Evolutionary conservation across 768 basidiomycete species (phyloP), one percentile per base, ranked within the genome.

Genomic region (Mycena alexandri): DNA sequence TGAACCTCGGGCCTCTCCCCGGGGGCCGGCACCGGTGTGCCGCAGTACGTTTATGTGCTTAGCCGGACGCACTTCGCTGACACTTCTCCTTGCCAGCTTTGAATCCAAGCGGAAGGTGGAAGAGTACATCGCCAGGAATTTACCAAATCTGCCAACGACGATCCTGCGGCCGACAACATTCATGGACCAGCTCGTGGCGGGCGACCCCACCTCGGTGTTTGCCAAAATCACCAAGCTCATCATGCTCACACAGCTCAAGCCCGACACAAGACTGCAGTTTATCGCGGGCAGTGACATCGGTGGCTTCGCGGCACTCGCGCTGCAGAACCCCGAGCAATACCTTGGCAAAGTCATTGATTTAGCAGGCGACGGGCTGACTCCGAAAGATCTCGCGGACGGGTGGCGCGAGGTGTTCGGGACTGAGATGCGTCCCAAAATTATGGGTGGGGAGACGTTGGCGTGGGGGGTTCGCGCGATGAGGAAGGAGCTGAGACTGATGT

Each of bases 131-230:
- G 21, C 46, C 25, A 16, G 16, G 1, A 62, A 42, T 2, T 54
- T 66, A 43, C 60, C 68, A 12, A 38, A 10, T 0, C 60, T 70
- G 0, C 55, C 69, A n/a, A 42, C n/a, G 51, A 66, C 69, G 16
- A 62, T 70, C 46, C 64, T 70, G 51, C 69, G 69, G 5, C 69
- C 69, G 5, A 51, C 54, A 7, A 66, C 69, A 1, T 70, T 70
- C 51, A 70, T 70, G 64, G 69, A 70, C 48, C 64, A 65, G 33
- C 41, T 66, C 19, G 63, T 61, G 13, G 7, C 21, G 21, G 58
- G 43, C 1, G 57, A 65, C 36, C 69, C 64, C 42, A 29, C 24
- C 7, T 50, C 64, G 1, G 22, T 43, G 16, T 17, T n/a, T 1
- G 34, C 33, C 7, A 25, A 34, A 0, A 0, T 70, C 0, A 65